A percentile compares a stretch with the other conserved stretches of the same genome.
Evolutionary conservation across 345 rosid species (phyloP).

Genomic region (Eucalyptus brandiana): DNA sequence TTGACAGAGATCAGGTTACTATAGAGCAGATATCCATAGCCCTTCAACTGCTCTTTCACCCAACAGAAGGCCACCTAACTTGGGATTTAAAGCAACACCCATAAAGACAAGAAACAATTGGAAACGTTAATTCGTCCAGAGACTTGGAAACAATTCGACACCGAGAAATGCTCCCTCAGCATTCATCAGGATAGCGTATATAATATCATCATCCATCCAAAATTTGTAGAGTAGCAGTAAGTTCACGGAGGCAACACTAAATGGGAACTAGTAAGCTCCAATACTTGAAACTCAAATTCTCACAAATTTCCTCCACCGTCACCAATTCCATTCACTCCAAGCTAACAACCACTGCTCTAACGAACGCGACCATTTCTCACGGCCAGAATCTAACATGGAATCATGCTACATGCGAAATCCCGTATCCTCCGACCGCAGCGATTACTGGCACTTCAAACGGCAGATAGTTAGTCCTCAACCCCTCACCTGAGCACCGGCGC

Average conservation of each 20-base stretch:
- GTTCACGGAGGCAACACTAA: no score
- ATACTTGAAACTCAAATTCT: not conserved
- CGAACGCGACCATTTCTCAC: not conserved
- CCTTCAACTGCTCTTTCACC: no score
- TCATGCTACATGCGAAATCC: not conserved
- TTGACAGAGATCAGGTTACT: not conserved
- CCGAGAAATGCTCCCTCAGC: not conserved
- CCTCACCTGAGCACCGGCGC: conserved; percentile 71
- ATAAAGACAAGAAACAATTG: no score
- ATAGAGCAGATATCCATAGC: not conserved
- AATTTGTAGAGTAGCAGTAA: no score
- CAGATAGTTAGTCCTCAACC: not conserved
- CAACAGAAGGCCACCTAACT: no score
- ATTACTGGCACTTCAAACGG: not conserved
- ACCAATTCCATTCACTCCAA: not conserved
- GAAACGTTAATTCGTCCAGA: not conserved
- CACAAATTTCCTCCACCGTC: not conserved
- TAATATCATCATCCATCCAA: not conserved
- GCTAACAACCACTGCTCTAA: not conserved
- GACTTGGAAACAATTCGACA: not conserved
- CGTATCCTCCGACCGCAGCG: not conserved
- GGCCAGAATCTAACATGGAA: not conserved
- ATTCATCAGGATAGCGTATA: no score
- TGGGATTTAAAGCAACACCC: no score
- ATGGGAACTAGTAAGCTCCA: not conserved